Conservation (phyloP, 352 stramenopile genomes). For the Blastocystis hominis region DNA sequence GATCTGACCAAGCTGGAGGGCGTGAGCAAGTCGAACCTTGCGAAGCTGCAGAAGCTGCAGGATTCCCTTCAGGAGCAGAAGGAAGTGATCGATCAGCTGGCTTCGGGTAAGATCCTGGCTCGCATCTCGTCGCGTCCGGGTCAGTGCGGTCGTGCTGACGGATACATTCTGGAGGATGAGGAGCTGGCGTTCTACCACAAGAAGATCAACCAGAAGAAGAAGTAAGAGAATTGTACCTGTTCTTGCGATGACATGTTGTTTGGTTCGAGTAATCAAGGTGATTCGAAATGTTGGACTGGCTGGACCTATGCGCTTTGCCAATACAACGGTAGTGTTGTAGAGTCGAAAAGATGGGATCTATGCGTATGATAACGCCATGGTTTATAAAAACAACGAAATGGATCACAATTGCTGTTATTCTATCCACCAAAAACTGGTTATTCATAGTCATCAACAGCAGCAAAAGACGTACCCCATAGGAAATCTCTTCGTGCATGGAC, state of each 20-base stretch:
- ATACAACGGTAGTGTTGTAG: no score
- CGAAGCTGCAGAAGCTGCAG: no score
- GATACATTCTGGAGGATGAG: slow-evolving; percentile 58
- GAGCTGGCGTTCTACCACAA: slow-evolving; percentile 54
- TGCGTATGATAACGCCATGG: no score
- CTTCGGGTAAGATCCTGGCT: slow-evolving; percentile 45
- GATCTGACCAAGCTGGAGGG: no score
- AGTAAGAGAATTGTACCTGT: background rate
- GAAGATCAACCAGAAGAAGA: slow-evolving; percentile 59
- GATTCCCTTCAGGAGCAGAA: slow-evolving; percentile 29
- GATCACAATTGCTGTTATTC: no score
- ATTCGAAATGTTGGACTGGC: background rate
- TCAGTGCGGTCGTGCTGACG: slow-evolving; percentile 58
- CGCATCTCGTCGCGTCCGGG: slow-evolving; percentile 50
- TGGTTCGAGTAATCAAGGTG: background rate
- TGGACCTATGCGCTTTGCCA: background rate
- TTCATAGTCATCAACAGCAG: no score
- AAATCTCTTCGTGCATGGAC: no score
- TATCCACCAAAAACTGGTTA: no score
- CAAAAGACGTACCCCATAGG: no score
- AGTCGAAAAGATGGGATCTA: no score
- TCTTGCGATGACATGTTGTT: background rate
- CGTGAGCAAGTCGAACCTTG: no score
- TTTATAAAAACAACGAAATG: no score
- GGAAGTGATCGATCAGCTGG: slow-evolving; percentile 56